Evolutionary conservation across 257 asterid genomes (phyloP), one percentile per base, ranked within the genome.

Genomic region (Agastache rugosa): DNA sequence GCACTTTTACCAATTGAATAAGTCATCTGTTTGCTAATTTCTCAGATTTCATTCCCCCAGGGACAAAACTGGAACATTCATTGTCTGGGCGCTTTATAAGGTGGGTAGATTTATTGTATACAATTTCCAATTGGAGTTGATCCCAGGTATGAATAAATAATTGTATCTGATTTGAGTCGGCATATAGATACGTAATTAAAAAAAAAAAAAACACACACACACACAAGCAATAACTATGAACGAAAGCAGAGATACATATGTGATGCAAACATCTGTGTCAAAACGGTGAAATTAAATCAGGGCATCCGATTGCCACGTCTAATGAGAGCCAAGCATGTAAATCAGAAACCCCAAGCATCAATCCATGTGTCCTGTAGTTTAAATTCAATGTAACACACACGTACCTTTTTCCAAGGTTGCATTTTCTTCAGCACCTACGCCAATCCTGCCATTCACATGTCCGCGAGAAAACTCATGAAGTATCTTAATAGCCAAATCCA

Each of bases 401-500:
- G 25, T 80, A 89, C 97, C 92, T 51, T 73, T 68, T 41, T 65
- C 83, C 74, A 72, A 27, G 59, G 34, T 47, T 34, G 71, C 77
- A 77, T 82, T 76, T 69, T 78, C 82, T 77, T 85, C 87, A 45
- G 74, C 67, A 19, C 77, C 75, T 48, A 84, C 44, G 73, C 76
- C 75, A 51, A 83, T 58, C 74, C 74, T 62, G 66, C 79, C 86
- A 45, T 77, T 79, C 11, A 70, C 69, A 77, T 75, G 69, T 51
- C 71, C 83, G 60, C 75, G 79, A 35, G 75, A 82, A 81, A 87
- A 86, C 73, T 75, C 88, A 17, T 84, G 77, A 78, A 92, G 77
- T 77, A 79, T 83, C 81, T 78, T 79, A 65, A 78, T 75, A 27
- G 97, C 88, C 74, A 85, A 71, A 64, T 84, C 89, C 78, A 92